Conservation (phyloP, 129 eudicot genomes). For the Heracleum sosnowskyi region DNA sequence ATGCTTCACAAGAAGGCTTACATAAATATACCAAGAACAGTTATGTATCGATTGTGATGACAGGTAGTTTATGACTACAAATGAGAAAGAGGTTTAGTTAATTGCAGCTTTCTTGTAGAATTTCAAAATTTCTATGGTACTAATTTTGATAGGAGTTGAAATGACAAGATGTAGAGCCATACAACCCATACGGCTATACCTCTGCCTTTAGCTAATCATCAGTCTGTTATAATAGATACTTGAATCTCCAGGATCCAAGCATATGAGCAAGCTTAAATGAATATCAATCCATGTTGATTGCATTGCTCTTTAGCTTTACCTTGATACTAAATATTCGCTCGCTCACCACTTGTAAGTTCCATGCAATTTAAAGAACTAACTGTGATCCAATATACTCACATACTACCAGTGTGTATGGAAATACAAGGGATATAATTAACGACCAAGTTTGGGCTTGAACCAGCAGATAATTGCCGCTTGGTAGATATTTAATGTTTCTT, state of each 20-base stretch:
- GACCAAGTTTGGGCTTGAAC: not conserved
- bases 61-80: too few species aligned
- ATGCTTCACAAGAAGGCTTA: not conserved
- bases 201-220: not conserved
- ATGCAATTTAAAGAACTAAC: not conserved
- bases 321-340: not conserved
- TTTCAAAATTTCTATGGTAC: not conserved
- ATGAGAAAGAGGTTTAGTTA: too few species aligned
- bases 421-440: not conserved
- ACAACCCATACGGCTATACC: not conserved
- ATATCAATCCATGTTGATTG: not conserved
- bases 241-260: not conserved
- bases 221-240: not conserved
- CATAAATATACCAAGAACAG: not conserved
- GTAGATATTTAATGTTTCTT: not conserved
- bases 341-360: not conserved
- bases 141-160: not conserved
- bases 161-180: not conserved
- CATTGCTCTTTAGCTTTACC: not conserved
- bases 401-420: not conserved
- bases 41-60: too few species aligned
- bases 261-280: not conserved
- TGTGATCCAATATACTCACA: not conserved
- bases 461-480: not conserved
- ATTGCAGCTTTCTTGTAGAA: too few species aligned